phyloP scores from a whole-genome alignment of 306 rosid species.

The Cucumis hystrix region DNA sequence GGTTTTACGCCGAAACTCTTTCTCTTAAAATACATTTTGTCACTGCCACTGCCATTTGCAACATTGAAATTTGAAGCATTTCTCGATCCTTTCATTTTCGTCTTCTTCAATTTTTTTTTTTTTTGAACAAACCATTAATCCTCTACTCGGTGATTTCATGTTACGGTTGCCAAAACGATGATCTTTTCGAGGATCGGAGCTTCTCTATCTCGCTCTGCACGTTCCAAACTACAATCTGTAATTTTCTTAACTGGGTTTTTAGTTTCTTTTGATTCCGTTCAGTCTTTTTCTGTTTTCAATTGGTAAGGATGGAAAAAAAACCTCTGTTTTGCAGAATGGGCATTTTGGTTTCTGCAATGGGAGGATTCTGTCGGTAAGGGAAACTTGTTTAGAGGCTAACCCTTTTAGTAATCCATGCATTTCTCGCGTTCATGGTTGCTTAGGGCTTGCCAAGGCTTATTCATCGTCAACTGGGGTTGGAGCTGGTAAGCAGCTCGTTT shows the following conservation, averaged over 20 bases:
- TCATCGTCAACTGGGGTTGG: conserved; percentile 8
- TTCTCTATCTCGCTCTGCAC: conserved; percentile 17
- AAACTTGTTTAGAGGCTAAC: background rate
- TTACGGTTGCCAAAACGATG: conserved; percentile 7
- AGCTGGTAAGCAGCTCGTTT: conserved; percentile 19
- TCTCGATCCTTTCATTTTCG: background rate
- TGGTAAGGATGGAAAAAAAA: background rate
- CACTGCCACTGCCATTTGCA: background rate
- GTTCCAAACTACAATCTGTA: conserved; percentile 10
- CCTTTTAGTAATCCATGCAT: conserved; percentile 1
- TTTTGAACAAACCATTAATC: background rate
- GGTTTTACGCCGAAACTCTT: background rate
- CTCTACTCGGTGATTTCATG: background rate
- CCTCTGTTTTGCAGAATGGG: conserved; percentile 9
- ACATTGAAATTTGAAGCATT: background rate
- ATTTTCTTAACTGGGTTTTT: background rate
- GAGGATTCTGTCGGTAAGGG: conserved; percentile 5
- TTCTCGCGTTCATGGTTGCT: conserved; percentile 7
- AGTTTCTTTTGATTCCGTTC: background rate
- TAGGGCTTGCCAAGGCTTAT: conserved; percentile 12
- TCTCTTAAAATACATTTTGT: background rate
- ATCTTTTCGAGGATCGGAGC: conserved; percentile 18
- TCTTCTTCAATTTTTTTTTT: background rate
- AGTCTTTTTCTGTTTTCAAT: background rate
- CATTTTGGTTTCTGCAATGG: background rate